phyloP scores from a whole-genome alignment of 768 basidiomycete genomes.

The Amanita subjunquillea region DNA sequence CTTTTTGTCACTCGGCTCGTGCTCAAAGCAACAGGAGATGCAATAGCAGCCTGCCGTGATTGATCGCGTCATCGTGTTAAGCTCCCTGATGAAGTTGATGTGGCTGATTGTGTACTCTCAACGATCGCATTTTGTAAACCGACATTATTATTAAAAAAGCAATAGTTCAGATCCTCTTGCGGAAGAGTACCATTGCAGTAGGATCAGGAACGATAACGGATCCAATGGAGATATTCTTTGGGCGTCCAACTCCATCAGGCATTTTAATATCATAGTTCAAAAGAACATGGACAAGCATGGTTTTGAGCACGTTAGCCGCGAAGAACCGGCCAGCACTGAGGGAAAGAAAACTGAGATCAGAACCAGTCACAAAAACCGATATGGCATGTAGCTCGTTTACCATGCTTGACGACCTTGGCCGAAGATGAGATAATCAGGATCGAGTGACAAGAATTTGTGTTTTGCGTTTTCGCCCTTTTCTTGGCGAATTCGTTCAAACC shows the following conservation, averaged over 20 bases:
- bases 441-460: conserved; percentile 20
- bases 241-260: conserved; percentile 12
- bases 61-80: no score
- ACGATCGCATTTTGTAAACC: no score
- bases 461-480: conserved; percentile 16
- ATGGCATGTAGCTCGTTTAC: conserved; percentile 2
- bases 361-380: neutral
- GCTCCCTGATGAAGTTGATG: no score
- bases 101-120: no score
- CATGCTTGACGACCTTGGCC: conserved; percentile 18
- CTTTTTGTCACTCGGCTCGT: no score
- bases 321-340: conserved; percentile 23
- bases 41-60: no score
- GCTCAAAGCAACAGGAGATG: no score
- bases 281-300: conserved; percentile 20
- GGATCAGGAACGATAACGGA: conserved; percentile 16
- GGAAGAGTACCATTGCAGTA: conserved; percentile 24
- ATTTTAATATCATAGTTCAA: conserved; percentile 25
- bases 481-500: conserved; percentile 25
- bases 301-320: conserved; percentile 22
- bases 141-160: no score
- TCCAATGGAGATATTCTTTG: conserved; percentile 10
- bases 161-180: conserved; percentile 10
- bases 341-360: neutral
- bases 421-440: conserved; percentile 21